phyloP scores from a whole-genome alignment of 2,329 filamentous ascomycete species.

The Penicillium sp. region DNA sequence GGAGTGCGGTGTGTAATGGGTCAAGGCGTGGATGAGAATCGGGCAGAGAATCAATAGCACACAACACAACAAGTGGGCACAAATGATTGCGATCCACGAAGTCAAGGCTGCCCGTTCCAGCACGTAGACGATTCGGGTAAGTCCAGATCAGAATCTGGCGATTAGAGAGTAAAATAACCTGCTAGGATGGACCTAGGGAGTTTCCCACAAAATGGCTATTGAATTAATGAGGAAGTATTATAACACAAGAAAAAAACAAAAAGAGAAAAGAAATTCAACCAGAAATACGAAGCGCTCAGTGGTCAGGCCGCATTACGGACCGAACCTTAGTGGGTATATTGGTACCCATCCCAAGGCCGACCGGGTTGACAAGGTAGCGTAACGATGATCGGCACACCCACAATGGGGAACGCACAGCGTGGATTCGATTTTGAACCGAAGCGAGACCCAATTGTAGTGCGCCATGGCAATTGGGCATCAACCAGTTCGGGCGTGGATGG shows the following conservation, averaged over 20 bases:
- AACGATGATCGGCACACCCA: conserved; percentile 11
- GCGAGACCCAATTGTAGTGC: conserved; percentile 22
- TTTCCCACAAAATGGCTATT: conserved; percentile 9
- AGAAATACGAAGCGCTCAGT: conserved; percentile 11
- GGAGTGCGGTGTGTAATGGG: conserved; percentile 19
- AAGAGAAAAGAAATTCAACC: conserved; percentile 11
- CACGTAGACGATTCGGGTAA: conserved; percentile 31
- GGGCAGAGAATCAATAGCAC: conserved; percentile 22
- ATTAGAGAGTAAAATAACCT: conserved; percentile 5
- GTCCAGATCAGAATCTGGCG: conserved; percentile 22
- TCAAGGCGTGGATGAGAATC: conserved; percentile 16
- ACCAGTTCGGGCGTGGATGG: conserved; percentile 21
- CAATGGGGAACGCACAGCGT: conserved; percentile 14
- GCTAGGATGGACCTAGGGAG: conserved; percentile 13
- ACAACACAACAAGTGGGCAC: conserved; percentile 24
- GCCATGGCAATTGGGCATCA: conserved; percentile 29
- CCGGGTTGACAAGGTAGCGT: conserved; percentile 7
- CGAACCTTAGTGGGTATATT: conserved; percentile 25
- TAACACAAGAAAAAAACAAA: conserved; percentile 9
- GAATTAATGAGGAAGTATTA: background rate
- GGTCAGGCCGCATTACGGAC: conserved; percentile 15
- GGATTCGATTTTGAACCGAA: conserved; percentile 22
- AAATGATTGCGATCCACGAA: conserved; percentile 37
- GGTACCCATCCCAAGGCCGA: conserved; percentile 23
- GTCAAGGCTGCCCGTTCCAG: conserved; percentile 27